phyloP scores from a whole-genome alignment of 2,329 filamentous ascomycete species.

The Neonectria coccinea region DNA sequence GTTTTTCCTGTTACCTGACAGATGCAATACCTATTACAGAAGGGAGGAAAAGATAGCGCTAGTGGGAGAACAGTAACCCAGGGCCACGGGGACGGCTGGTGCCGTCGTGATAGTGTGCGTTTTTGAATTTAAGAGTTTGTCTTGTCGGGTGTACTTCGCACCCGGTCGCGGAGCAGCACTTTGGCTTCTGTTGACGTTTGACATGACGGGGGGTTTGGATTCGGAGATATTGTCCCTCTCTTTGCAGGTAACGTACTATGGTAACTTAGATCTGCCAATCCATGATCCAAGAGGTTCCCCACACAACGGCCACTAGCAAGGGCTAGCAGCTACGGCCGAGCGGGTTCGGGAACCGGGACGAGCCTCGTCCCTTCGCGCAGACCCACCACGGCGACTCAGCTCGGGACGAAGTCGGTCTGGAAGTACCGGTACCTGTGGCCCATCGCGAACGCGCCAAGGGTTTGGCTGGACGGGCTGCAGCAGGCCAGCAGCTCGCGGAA shows the following conservation, averaged over 20 bases:
- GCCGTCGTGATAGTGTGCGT: conserved; percentile 7
- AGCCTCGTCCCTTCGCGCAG: conserved; percentile 23
- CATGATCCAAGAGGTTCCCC: conserved; percentile 18
- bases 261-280: background rate
- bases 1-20: conserved; percentile 5
- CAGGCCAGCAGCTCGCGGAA: background rate
- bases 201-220: background rate
- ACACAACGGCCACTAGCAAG: conserved; percentile 17
- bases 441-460: conserved; percentile 20
- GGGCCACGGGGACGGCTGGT: conserved; percentile 6
- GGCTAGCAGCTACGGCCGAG: background rate
- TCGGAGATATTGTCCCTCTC: background rate
- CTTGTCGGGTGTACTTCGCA: background rate
- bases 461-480: background rate
- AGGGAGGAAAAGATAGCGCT: background rate
- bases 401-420: conserved; percentile 6
- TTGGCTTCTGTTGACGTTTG: background rate
- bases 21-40: conserved; percentile 1
- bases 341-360: conserved; percentile 23
- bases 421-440: conserved; percentile 30
- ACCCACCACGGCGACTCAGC: conserved; percentile 4
- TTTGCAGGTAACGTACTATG: too few relatives aligned
- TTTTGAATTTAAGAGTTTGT: conserved; percentile 5
- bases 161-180: background rate
- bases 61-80: background rate